phyloP scores from a whole-genome alignment of 139 green algal genomes.

The Micractinium conductrix region DNA sequence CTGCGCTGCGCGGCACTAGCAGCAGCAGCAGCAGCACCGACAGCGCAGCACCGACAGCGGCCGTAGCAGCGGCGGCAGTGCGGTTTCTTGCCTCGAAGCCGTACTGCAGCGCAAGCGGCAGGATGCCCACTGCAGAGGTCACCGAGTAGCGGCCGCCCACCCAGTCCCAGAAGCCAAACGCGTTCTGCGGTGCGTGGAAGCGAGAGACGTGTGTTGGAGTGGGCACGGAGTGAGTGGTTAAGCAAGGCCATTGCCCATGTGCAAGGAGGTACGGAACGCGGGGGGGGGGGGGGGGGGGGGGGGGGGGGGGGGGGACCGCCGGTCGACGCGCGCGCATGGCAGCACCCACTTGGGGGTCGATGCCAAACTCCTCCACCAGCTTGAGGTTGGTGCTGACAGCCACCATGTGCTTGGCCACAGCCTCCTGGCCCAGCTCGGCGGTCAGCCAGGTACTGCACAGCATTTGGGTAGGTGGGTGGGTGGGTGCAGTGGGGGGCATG shows the following conservation, averaged over 20 bases:
- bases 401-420: slow-evolving; percentile 82
- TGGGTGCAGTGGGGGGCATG: too few species aligned
- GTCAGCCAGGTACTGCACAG: slow-evolving; percentile 88
- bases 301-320: background rate
- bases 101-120: slow-evolving; percentile 98
- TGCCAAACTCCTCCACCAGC: slow-evolving; percentile 99
- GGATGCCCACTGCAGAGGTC: slow-evolving; percentile 93
- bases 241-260: too few species aligned
- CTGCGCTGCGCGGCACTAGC: too few species aligned
- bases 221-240: too few species aligned
- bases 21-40: too few species aligned
- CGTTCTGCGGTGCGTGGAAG: slow-evolving; percentile 66
- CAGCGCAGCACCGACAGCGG: too few species aligned
- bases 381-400: slow-evolving; percentile 98
- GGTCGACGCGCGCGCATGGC: background rate
- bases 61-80: too few species aligned
- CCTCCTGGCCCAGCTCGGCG: slow-evolving; percentile 74
- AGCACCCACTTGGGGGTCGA: slow-evolving; percentile 76
- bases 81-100: slow-evolving; percentile 74
- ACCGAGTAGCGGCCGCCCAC: slow-evolving; percentile 98
- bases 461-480: slow-evolving; percentile 35
- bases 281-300: background rate
- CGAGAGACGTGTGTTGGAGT: background rate
- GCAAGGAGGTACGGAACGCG: background rate
- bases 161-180: slow-evolving; percentile 99